Conservation (phyloP, 306 rosid species). For the Lathyrus oleraceus region DNA sequence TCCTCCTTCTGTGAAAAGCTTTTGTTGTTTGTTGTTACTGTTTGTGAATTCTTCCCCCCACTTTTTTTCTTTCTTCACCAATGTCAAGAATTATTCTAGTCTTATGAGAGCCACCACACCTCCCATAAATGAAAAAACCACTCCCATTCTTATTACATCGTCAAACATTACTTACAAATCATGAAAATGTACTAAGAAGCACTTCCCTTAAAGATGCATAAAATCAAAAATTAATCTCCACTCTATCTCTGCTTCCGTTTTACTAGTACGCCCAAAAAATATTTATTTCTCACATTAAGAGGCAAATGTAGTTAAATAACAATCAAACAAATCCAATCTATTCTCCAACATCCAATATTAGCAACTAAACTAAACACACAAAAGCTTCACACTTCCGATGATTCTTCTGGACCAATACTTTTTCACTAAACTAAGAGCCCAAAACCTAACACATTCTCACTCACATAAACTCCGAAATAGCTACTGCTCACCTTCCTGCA, state of each 20-base stretch:
- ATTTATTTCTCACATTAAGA: background rate
- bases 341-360: conserved; percentile 10
- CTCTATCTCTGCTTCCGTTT: background rate
- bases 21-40: background rate
- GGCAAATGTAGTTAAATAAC: background rate
- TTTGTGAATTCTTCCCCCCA: background rate
- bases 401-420: background rate
- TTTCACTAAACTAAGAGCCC: background rate
- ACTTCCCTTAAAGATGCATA: conserved; percentile 5
- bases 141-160: background rate
- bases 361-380: background rate
- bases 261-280: background rate
- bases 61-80: background rate
- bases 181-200: background rate
- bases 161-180: conserved; percentile 1
- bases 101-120: background rate
- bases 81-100: background rate
- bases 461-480: conserved; percentile 9
- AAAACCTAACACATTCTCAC: conserved; percentile 5
- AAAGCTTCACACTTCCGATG: background rate
- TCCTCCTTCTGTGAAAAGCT: background rate
- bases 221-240: background rate
- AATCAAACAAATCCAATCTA: conserved; percentile 22
- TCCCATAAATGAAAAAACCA: background rate
- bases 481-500: background rate